Evolutionary conservation across 495 filamentous ascomycete genomes (phyloP), one percentile per base, ranked within the genome.

Genomic region (Penicillium atrosanguineum): DNA sequence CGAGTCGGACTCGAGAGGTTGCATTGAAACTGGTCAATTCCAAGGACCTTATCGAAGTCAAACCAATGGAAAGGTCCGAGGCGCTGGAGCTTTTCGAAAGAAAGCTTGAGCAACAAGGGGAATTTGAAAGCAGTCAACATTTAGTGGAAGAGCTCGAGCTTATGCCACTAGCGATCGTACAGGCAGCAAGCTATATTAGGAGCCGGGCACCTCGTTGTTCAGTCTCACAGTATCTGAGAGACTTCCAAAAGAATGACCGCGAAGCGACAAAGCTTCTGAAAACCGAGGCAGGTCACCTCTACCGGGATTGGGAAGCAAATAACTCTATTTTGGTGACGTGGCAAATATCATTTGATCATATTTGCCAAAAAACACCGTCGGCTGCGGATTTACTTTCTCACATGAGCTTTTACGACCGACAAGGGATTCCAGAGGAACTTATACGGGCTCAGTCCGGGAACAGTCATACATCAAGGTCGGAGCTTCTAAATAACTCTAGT

Each of bases 101-200:
- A 25, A 79, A 76, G 57, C 64, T 77, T 4, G 18, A 11, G 5
- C 2, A 23, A 43, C 38, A 15, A 7, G 20, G 34, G 49, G n/a
- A 56, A 50, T 19, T 36, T 16, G 36, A 48, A n/a, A n/a, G n/a
- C 1, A 47, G 67, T 12, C 61, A 14, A 15, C 21, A 45, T 4
- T n/a, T 79, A 7, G 59, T 71, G 25, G 55, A 55, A 23, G 68
- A 62, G 20, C 71, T 82, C 1, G 75, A 77, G 19, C 64, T 52
- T 37, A 69, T 82, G 49, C 75, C 79, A 29, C 70, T 81, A 7
- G 76, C 78, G 4, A 79, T 80, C 34, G 65, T 63, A 9, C 77
- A 82, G 52, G 77, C 76, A 1, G 74, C 75, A 9, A 69, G 65
- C n/a, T 81, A 77, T 58, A 80, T 82, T 39, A 50, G 2, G 2